These are phyloP conservation scores for Trebouxia sp. DNA, from an alignment of 139 green algal species.

Conservation along the genomic window DNA sequence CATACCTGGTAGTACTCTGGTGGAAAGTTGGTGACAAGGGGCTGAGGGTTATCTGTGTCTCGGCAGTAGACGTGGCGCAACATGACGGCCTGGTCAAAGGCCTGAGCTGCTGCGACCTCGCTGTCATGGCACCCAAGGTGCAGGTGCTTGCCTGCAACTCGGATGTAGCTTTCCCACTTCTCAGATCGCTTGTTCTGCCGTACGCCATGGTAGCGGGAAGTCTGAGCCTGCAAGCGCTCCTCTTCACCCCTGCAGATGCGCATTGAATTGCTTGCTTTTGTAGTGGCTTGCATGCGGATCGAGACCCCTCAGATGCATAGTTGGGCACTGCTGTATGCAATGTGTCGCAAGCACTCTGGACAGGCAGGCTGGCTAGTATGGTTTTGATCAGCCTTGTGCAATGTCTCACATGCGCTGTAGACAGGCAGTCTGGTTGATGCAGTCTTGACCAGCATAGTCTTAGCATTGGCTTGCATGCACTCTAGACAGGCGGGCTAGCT, in stretches of 20 bases:
- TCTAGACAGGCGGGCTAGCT: no score
- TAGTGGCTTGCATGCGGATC: not conserved
- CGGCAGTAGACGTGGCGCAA: slow-evolving; percentile 34
- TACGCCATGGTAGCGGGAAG: slow-evolving; percentile 37
- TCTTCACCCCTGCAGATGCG: slow-evolving; percentile 29
- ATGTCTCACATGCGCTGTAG: no score
- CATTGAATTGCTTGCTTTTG: not conserved
- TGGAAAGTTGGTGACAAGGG: slow-evolving; percentile 39
- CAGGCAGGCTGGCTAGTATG: no score
- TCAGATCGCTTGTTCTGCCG: slow-evolving; percentile 42
- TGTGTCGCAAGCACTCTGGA: no score
- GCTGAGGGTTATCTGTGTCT: slow-evolving; percentile 7
- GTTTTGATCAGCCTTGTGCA: no score
- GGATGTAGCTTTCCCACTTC: slow-evolving; percentile 46
- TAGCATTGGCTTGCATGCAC: no score
- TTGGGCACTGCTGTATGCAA: no score
- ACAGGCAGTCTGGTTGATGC: no score
- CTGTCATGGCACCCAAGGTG: slow-evolving; percentile 41
- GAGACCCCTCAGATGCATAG: no score
- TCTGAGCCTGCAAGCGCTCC: slow-evolving; percentile 38
- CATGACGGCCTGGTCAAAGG: slow-evolving; percentile 35
- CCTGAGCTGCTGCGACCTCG: slow-evolving; percentile 36
- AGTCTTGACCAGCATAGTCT: no score
- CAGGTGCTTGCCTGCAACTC: slow-evolving; percentile 39
- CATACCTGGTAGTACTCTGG: slow-evolving; percentile 36